Base-by-base conservation (phyloP, 2,329 filamentous ascomycete species). In the Exophiala aquamarina region DNA sequence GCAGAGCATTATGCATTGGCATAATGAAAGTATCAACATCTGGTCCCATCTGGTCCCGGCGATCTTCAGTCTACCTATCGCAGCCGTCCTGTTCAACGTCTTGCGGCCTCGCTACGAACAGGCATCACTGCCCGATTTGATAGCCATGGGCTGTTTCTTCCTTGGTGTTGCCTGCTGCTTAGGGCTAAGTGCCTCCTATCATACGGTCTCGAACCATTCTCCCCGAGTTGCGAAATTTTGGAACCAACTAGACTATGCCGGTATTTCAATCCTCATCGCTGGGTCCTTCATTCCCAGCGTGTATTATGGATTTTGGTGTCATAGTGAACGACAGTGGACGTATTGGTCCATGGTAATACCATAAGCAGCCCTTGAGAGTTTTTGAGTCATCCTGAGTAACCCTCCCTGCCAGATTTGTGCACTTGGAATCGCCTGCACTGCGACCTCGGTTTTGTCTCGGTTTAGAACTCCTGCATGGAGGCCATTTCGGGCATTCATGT, bases 241-340 rank as follows among this genome's bases (percentile, higher is more conserved):
- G 9, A 97, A 97, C 66, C 89, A 95, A 66, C 72, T 97, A 47
- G 93, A 98, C 65, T 97, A 98, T 65, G 81, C 92, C 4, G 93
- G 93, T 5, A 98, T 98, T 59, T 88, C 97, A 21, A 81, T 84
- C 39, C 72, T 98, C 57, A 97, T 97, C 49, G 87, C 92, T 57
- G 93, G 93, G 5, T 92, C 86, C 64, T 95, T 92, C 63, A 81
- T 97, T 36, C 91, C 93, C 2, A 86, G 87, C 40, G 68, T 98
- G 49, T 93, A 89, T 67, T 95, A 94, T 66, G 90, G 86, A 3
- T 89, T 95, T 65, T 88, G 81, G 60, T 89, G 85, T 61, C 72
- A 83, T 54, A 80, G 82, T 3, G 61, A 66, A 6, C 65, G 92
- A 60, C 82, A 89, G 70, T 74, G 72, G 34, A 64, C 78, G 2